Evolutionary conservation across 2,329 filamentous ascomycete genomes (phyloP).

Genomic region (Aspergillus sp.): DNA sequence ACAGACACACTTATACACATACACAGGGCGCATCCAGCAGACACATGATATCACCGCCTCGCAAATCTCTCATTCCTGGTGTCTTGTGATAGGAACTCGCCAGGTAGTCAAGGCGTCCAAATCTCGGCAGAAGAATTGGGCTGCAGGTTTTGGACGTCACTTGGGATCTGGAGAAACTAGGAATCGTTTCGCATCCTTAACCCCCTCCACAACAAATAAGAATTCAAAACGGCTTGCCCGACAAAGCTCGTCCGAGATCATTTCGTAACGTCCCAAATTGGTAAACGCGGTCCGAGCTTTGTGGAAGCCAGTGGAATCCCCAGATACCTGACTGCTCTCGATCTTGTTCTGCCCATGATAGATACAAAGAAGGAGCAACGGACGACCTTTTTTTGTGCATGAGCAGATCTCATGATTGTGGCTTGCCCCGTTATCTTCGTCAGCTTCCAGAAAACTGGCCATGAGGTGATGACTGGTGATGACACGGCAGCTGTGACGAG

Average conservation of each 20-base stretch:
- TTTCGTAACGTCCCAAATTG: conserved; percentile 13
- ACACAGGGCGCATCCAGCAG: not conserved
- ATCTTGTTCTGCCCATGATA: not conserved
- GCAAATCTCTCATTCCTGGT: not conserved
- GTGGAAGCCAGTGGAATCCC: not conserved
- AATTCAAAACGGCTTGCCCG: not conserved
- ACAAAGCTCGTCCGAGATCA: conserved; percentile 6
- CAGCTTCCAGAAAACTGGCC: conserved; percentile 16
- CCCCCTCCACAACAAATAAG: conserved; percentile 13
- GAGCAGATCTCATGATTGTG: not conserved
- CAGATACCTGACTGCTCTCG: not conserved
- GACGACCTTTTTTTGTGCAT: not conserved
- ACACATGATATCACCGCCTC: conserved; percentile 1
- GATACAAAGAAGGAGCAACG: not conserved
- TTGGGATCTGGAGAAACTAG: conserved; percentile 10
- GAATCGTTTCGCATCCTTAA: conserved; percentile 5
- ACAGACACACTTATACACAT: not conserved
- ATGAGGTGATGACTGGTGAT: not conserved
- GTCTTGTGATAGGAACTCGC: conserved; percentile 7
- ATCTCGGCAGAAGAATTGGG: conserved; percentile 7
- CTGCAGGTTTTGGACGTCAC: not conserved
- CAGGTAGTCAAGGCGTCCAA: conserved; percentile 10
- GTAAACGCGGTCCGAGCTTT: conserved; percentile 19
- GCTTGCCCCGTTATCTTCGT: conserved; percentile 12
- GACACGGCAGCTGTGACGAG: conserved; percentile 21